Evolutionary conservation across 2,329 filamentous ascomycete species (phyloP).

Genomic region (Verticillium nubilum): DNA sequence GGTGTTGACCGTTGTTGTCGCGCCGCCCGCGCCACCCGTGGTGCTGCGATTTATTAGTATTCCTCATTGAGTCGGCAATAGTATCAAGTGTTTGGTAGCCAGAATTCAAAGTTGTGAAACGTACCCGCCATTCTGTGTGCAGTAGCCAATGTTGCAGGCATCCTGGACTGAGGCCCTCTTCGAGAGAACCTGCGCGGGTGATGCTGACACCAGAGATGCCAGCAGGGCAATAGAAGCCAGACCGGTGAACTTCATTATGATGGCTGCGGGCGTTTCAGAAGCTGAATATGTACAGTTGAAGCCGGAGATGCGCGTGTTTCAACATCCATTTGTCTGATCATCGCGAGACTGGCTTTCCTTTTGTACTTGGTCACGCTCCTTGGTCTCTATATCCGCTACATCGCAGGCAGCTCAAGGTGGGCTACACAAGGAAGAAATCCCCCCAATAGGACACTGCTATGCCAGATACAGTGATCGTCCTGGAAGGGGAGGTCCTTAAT

Average conservation of each 20-base stretch:
- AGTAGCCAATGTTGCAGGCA: constrained; percentile 11
- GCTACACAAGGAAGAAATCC: not conserved
- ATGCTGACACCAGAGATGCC: constrained; percentile 1
- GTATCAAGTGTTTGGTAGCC: not conserved
- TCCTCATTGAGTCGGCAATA: not conserved
- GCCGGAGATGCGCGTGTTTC: not conserved
- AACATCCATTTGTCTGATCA: not conserved
- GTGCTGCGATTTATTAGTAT: constrained; percentile 1
- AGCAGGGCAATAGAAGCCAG: constrained; percentile 4
- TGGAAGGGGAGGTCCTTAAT: not conserved
- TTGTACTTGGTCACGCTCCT: not conserved
- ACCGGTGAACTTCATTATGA: constrained; percentile 4
- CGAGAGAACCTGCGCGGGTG: constrained; percentile 4
- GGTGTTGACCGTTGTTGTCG: constrained; percentile 38
- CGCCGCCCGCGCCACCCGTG: constrained; percentile 9
- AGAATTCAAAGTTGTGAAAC: not conserved
- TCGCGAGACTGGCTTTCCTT: not conserved
- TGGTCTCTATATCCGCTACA: not conserved
- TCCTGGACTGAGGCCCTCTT: constrained; percentile 9
- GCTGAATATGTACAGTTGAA: not conserved
- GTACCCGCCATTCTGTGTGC: constrained; percentile 11
- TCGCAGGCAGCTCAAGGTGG: not conserved
- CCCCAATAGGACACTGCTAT: not conserved
- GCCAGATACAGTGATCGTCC: not conserved
- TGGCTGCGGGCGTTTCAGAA: not conserved